Percentiles rank a stretch among this genome's conserved stretches.
Evolutionary conservation across 169 alveolate genomes (phyloP).

Genomic region (Cryptosporidium andersoni): DNA sequence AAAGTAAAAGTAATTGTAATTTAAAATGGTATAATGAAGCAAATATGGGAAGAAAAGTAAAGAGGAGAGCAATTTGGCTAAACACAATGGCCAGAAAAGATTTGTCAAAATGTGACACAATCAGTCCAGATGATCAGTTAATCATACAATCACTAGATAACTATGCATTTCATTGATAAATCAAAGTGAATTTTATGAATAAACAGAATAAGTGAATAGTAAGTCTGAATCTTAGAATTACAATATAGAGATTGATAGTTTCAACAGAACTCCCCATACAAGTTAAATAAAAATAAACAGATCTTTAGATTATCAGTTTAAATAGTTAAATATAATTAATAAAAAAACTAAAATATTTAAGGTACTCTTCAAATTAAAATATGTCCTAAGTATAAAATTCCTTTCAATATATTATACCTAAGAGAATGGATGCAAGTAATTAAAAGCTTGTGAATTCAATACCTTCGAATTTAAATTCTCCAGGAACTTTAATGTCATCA

Average conservation of each 20-base stretch:
- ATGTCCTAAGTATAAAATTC: too few relatives aligned
- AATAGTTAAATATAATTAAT: neutral
- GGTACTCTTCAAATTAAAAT: too few relatives aligned
- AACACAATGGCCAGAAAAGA: neutral
- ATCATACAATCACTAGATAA: too few relatives aligned
- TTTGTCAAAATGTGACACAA: neutral
- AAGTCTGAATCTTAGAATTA: too few relatives aligned
- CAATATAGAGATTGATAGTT: too few relatives aligned
- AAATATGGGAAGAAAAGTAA: neutral
- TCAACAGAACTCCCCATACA: too few relatives aligned
- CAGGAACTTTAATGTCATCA: slow-evolving; percentile 41
- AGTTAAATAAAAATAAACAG: neutral
- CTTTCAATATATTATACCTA: too few relatives aligned
- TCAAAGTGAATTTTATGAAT: too few relatives aligned
- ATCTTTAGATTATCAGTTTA: neutral
- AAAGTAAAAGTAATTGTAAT: neutral
- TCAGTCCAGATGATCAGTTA: neutral
- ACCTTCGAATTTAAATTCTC: slow-evolving; percentile 53
- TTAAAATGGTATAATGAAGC: neutral
- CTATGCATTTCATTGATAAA: too few relatives aligned
- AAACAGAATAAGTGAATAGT: too few relatives aligned
- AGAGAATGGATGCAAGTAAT: too few relatives aligned
- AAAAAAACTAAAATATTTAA: neutral
- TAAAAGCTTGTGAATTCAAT: slow-evolving; percentile 4
- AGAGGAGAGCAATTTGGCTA: slow-evolving; percentile 59